Evolutionary conservation across 116 monocot species (phyloP).

Genomic region (Cymodocea nodosa): DNA sequence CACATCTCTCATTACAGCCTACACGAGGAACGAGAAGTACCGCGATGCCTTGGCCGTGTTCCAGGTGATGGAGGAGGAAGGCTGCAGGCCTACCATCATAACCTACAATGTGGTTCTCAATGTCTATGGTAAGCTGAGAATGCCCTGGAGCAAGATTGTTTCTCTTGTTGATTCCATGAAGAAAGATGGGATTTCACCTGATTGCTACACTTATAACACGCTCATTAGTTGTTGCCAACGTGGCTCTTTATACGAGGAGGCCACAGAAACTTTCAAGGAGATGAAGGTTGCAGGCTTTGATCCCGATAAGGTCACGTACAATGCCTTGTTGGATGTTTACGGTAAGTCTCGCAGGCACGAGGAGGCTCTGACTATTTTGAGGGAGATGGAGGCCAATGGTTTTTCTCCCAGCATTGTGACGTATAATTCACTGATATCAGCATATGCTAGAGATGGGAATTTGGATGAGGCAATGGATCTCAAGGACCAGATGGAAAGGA

Average conservation of each 20-base stretch:
- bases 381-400: slow-evolving; percentile 61
- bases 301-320: slow-evolving; percentile 88
- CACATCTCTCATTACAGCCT: slow-evolving; percentile 64
- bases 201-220: slow-evolving; percentile 88
- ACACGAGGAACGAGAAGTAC: slow-evolving; percentile 30
- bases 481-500: slow-evolving; percentile 70
- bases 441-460: slow-evolving; percentile 65
- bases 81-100: slow-evolving; percentile 41
- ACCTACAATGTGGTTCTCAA: slow-evolving; percentile 92
- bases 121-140: slow-evolving; percentile 51
- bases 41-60: slow-evolving; percentile 60
- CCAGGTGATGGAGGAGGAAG: slow-evolving; percentile 43
- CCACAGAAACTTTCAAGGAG: slow-evolving; percentile 44
- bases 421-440: slow-evolving; percentile 82
- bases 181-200: slow-evolving; percentile 41
- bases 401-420: slow-evolving; percentile 54
- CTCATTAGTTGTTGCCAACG: slow-evolving; percentile 79
- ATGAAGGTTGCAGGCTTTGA: slow-evolving; percentile 56
- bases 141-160: slow-evolving; percentile 57
- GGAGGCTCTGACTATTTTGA: slow-evolving; percentile 52
- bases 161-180: slow-evolving; percentile 53
- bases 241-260: slow-evolving; percentile 54
- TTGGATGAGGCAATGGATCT: slow-evolving; percentile 68
- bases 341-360: slow-evolving; percentile 66
- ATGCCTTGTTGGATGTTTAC: slow-evolving; percentile 74